A percentile compares a stretch with the other conserved stretches of the same genome.
phyloP scores from a whole-genome alignment of 140 eudicot species.

The Flaveria floridana region DNA sequence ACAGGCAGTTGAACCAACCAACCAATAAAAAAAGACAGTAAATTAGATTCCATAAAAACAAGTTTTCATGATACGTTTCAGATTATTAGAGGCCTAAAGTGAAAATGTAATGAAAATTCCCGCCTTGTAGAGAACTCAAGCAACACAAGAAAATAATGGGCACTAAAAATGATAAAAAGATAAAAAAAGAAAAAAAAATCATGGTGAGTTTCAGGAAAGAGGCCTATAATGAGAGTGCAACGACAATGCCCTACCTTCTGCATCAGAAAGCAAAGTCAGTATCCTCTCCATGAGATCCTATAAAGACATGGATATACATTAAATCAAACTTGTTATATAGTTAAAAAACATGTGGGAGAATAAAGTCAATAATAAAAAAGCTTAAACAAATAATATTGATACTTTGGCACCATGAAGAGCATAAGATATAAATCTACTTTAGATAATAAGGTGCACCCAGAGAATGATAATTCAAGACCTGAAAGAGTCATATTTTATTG shows the following conservation, averaged over 20 bases:
- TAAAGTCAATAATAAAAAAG: neutral
- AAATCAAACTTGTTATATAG: conserved; percentile 16
- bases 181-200: neutral
- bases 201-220: conserved; percentile 1
- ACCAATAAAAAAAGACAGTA: neutral
- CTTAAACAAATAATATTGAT: conserved; percentile 1
- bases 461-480: neutral
- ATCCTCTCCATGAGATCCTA: conserved; percentile 83
- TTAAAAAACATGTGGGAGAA: neutral
- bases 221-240: conserved; percentile 18
- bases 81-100: neutral
- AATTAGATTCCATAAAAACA: neutral
- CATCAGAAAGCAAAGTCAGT: conserved; percentile 55
- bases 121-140: neutral
- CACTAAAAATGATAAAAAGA: neutral
- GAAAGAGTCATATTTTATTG: neutral
- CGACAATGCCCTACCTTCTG: conserved; percentile 49
- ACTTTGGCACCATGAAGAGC: conserved; percentile 8
- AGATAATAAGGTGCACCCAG: neutral
- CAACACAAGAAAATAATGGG: conserved; percentile 22
- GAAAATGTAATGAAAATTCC: neutral
- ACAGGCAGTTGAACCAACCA: conserved; percentile 6
- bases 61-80: neutral
- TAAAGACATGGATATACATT: conserved; percentile 5
- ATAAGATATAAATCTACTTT: conserved; percentile 3